Conservation (phyloP, 164 flowering plant genomes). For the Umbellularia californica region DNA sequence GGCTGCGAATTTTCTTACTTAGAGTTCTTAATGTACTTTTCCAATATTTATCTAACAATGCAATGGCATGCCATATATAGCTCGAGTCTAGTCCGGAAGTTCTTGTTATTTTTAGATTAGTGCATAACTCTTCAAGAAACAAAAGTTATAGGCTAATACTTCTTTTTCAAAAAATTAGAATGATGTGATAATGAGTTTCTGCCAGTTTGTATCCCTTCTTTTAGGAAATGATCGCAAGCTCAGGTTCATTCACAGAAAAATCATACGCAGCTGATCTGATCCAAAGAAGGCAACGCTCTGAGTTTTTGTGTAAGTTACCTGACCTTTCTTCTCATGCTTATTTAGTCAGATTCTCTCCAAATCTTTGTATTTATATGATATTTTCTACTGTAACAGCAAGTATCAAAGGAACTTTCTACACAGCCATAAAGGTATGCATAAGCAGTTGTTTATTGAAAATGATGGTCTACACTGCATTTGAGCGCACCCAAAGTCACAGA, state of each 20-base stretch:
- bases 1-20: no score
- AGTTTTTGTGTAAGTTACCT: constrained; percentile 59
- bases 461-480: neutral
- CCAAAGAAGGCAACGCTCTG: constrained; percentile 85
- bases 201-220: constrained; percentile 34
- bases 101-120: neutral
- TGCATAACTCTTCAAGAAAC: neutral
- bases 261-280: constrained; percentile 91
- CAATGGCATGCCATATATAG: neutral
- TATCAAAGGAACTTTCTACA: constrained; percentile 51
- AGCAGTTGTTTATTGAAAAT: neutral
- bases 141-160: neutral
- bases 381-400: constrained; percentile 37
- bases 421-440: constrained; percentile 51
- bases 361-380: neutral
- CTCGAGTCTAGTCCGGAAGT: neutral
- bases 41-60: no score
- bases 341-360: neutral
- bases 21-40: no score
- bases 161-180: constrained; percentile 1
- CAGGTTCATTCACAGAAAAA: constrained; percentile 43
- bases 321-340: constrained; percentile 1
- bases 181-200: constrained; percentile 47
- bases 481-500: neutral
- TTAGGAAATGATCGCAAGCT: constrained; percentile 66